A percentile compares a stretch with the other conserved stretches of the same genome.
Conservation (phyloP, 2,329 filamentous ascomycete species). For the Fusarium musae region DNA sequence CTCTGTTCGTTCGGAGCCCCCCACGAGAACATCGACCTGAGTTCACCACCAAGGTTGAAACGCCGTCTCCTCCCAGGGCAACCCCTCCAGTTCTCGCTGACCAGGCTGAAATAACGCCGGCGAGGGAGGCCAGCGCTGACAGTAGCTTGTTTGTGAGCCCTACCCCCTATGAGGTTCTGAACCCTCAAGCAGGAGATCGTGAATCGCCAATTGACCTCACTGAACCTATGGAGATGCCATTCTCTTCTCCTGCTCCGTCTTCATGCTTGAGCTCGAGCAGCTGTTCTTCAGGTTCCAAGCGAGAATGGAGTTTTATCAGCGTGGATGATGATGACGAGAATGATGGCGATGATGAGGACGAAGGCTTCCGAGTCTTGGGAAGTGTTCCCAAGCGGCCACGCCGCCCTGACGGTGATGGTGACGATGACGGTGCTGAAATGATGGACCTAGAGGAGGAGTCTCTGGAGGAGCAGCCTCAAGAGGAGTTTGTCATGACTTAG, state of each 20-base stretch:
- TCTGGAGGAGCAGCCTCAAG: not conserved
- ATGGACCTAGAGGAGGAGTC: not conserved
- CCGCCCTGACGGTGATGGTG: not conserved
- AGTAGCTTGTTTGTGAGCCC: slow-evolving; percentile 32
- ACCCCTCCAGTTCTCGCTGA: no score
- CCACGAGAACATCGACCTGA: not conserved
- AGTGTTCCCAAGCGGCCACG: not conserved
- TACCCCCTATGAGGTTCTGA: slow-evolving; percentile 12
- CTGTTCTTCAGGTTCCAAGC: not conserved
- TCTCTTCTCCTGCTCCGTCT: not conserved
- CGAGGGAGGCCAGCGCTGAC: slow-evolving; percentile 12
- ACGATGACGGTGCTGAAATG: not conserved
- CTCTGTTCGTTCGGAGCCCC: slow-evolving; percentile 20
- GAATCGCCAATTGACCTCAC: not conserved
- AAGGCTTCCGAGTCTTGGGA: not conserved
- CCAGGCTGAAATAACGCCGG: not conserved
- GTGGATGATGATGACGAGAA: not conserved
- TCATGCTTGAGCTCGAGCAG: not conserved
- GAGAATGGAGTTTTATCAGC: not conserved
- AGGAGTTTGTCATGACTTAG: not conserved
- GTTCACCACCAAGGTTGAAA: slow-evolving; percentile 17
- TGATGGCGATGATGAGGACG: not conserved
- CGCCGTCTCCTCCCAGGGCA: not conserved
- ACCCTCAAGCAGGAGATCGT: not conserved
- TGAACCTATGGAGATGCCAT: not conserved